These are phyloP conservation scores for Spinellus fusiger DNA, from an alignment of 192 early-diverging fungal genomes.

Conservation along the genomic window DNA sequence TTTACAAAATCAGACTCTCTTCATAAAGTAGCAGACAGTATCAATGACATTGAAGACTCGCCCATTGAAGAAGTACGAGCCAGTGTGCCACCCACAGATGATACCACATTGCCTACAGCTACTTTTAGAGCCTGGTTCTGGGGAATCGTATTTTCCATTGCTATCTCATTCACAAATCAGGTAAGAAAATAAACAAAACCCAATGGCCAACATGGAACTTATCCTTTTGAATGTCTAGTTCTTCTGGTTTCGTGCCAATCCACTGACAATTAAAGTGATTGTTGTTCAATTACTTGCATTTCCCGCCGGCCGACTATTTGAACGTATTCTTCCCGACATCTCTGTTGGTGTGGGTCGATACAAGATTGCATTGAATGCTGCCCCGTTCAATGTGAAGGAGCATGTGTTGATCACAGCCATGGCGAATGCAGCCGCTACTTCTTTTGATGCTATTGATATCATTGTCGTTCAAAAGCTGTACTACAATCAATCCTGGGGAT, in stretches of 20 bases:
- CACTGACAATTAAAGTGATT: constrained; percentile 58
- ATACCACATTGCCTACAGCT: constrained; percentile 53
- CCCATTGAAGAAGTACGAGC: constrained; percentile 71
- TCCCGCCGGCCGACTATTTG: constrained; percentile 65
- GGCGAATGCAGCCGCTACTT: constrained; percentile 61
- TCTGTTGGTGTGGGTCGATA: constrained; percentile 45
- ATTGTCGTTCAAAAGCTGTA: constrained; percentile 63
- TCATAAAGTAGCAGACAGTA: neutral
- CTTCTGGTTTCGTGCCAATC: constrained; percentile 84
- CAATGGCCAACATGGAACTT: no score
- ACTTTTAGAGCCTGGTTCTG: constrained; percentile 75
- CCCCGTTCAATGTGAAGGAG: constrained; percentile 87
- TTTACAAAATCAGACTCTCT: neutral
- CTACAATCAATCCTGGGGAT: constrained; percentile 64
- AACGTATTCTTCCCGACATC: constrained; percentile 49
- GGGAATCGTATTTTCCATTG: constrained; percentile 58
- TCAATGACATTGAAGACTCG: constrained; percentile 31
- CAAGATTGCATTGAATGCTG: constrained; percentile 62
- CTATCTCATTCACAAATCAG: constrained; percentile 68
- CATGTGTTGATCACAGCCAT: constrained; percentile 80
- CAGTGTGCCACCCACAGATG: constrained; percentile 64
- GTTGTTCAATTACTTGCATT: constrained; percentile 73
- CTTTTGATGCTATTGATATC: constrained; percentile 71
- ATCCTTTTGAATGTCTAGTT: constrained; percentile 31
- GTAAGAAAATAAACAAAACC: constrained; percentile 1